Evolutionary conservation across 225 moss, liverwort and hornwort species (phyloP), one percentile per base, ranked within the genome.

Genomic region (Asterella californica): DNA sequence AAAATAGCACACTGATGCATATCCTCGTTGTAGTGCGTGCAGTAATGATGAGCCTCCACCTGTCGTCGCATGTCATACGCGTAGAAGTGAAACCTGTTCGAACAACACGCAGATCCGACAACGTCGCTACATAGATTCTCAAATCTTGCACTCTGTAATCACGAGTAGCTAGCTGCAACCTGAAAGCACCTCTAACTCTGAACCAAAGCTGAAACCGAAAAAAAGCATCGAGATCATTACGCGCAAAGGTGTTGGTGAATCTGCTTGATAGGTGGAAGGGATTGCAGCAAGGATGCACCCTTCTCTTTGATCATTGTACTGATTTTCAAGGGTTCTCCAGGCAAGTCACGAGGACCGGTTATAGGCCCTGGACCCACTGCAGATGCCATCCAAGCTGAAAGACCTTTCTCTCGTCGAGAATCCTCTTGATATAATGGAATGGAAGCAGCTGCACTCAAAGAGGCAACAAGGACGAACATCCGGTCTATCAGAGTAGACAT

Each of bases 1-100:
- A 88, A 94, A 38, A 94, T 89, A 65, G 91, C 68, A 34, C 94
- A 94, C 81, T 94, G 94, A 46, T 92, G 83, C 84, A 94, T 75
- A 14, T 94, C 94, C 76, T 94, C 90, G 72, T 94, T 94, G 74
- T 79, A 73, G 74, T 88, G 88, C 25, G 83, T 90, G 86, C 94
- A 94, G 83, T 90, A 94, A 78, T 94, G 94, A 57, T 94, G 92
- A 53, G 94, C 88, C 86, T 92, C 94, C 77, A 92, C 91, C 84
- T 92, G 92, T 63, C 94, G 84, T 21, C 64, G 86, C 88, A 92
- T 90, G 67, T 94, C 94, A 62, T 91, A 84, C 2, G 91, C 94
- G 17, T 94, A 94, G 77, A 94, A 91, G 63, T 94, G 94, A 81
- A 91, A 94, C 70, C 92, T 91, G 86, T 77, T 65, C 45, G 57